Evolutionary conservation across 768 basidiomycete genomes (phyloP), one percentile per base, ranked within the genome.

Genomic region (Panaeolus cyanescens): DNA sequence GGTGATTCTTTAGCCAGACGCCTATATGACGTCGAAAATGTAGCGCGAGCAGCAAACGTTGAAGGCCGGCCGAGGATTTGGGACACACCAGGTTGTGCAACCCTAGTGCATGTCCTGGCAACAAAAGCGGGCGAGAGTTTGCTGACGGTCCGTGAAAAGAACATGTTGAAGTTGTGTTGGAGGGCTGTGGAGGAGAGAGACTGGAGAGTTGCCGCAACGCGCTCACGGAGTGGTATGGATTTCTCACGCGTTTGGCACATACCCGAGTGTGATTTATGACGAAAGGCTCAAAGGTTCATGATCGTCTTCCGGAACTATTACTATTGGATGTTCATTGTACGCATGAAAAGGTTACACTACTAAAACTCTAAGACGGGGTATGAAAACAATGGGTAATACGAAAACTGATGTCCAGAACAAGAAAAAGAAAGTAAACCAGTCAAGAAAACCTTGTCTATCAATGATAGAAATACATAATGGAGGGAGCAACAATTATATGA

Each of bases 381-480:
- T 13, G 19, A 28, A 13, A 1, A n/a, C 7, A 45, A 9, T 25
- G 20, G 45, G 15, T 25, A 3, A 28, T 12, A 28, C 6, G 54
- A 36, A 50, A 39, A 15, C 39, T 19, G 40, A 45, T 34, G 54
- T 34, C 15, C 55, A 58, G 57, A 19, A 22, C 15, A 37, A n/a
- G 25, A 30, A 55, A 37, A 55, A 56, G n/a, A 56, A 53, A 60
- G 61, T 59, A 60, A 34, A 62, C 32, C 30, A 58, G 13, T 37
- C 31, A 50, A 40, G 40, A 36, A 36, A 60, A 45, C 13, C 39
- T 34, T 54, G 55, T 32, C 19, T 56, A 9, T 20, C 59, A 62
- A 25, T 60, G 57, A 53, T 65, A 62, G 59, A 62, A 61, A 56
- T 54, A 37, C 56, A 50, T 56, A 54, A 37, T 56, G 55, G 55